Percentiles rank a stretch among this genome's conserved stretches.
Evolutionary conservation across 108 stramenopile species (phyloP).

Genomic region (Hondaea fermentalgiana): DNA sequence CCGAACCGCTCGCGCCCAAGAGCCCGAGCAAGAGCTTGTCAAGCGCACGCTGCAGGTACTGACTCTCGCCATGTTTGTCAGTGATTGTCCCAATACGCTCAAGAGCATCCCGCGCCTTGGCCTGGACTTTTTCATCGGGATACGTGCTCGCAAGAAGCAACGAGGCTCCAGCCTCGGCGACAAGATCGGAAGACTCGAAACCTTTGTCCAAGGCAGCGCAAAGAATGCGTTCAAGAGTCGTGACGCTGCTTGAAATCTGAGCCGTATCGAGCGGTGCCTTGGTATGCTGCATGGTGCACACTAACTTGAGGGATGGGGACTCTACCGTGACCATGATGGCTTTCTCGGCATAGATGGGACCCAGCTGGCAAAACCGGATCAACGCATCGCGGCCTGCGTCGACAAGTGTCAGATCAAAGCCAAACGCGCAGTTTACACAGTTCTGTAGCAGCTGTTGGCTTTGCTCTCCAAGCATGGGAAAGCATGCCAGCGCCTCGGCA

Average conservation of each 20-base stretch:
- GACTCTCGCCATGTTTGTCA: neutral
- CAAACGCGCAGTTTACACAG: neutral
- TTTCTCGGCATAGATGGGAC: neutral
- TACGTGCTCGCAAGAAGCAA: neutral
- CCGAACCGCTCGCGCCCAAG: neutral
- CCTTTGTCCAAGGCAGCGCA: constrained; percentile 1
- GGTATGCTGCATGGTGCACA: neutral
- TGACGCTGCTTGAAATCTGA: neutral
- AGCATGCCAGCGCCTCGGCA: neutral
- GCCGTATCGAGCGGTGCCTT: neutral
- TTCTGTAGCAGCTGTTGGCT: neutral
- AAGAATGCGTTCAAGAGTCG: neutral
- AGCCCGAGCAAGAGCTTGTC: constrained; percentile 8
- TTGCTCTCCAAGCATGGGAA: neutral
- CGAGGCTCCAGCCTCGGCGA: neutral
- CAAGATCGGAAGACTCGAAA: neutral
- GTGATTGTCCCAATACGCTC: neutral
- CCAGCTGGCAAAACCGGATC: neutral
- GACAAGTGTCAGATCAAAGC: neutral
- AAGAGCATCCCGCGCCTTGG: neutral
- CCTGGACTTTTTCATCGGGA: neutral
- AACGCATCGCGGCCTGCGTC: neutral
- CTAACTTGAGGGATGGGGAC: neutral
- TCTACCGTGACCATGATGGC: neutral
- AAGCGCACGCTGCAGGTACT: neutral